Conservation (phyloP, 1,284 basidiomycete genomes). For the Leccinum fuscescens region DNA sequence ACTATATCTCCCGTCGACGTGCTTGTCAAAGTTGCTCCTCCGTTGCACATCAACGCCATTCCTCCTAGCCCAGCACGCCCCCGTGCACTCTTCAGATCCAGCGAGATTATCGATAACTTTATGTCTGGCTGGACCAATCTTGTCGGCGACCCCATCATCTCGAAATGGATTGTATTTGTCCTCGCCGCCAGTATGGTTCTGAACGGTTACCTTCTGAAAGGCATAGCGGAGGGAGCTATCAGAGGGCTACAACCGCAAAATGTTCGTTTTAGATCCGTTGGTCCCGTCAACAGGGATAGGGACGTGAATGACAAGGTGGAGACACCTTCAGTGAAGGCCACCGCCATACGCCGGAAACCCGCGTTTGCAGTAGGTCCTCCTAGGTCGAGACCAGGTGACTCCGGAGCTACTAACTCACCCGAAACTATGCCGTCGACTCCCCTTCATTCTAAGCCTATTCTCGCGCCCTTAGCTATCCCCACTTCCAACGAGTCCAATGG, state of each 20-base stretch:
- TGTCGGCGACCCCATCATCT: constrained; percentile 92
- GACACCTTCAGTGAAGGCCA: constrained; percentile 13
- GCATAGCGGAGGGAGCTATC: constrained; percentile 53
- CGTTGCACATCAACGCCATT: constrained; percentile 57
- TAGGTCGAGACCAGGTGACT: constrained; percentile 11
- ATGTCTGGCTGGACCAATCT: constrained; percentile 90
- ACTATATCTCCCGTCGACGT: constrained; percentile 41
- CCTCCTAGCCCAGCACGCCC: constrained; percentile 32
- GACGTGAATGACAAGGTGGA: constrained; percentile 22
- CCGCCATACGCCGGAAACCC: constrained; percentile 18
- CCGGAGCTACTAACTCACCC: constrained; percentile 19
- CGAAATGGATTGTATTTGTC: constrained; percentile 94
- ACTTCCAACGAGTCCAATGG: constrained; percentile 19
- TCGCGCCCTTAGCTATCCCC: constrained; percentile 28
- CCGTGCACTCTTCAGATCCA: constrained; percentile 27
- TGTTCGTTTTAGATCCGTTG: constrained; percentile 49
- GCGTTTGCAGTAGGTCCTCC: constrained; percentile 30
- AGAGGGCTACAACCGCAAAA: constrained; percentile 37
- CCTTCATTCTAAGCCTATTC: constrained; percentile 18
- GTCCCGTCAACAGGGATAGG: constrained; percentile 39
- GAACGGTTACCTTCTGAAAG: constrained; percentile 93
- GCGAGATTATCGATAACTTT: constrained; percentile 71
- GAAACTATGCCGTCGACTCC: constrained; percentile 16
- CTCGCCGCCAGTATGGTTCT: constrained; percentile 87
- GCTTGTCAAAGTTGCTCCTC: constrained; percentile 71